phyloP scores from a whole-genome alignment of 768 basidiomycete genomes.

The Mycena metata region DNA sequence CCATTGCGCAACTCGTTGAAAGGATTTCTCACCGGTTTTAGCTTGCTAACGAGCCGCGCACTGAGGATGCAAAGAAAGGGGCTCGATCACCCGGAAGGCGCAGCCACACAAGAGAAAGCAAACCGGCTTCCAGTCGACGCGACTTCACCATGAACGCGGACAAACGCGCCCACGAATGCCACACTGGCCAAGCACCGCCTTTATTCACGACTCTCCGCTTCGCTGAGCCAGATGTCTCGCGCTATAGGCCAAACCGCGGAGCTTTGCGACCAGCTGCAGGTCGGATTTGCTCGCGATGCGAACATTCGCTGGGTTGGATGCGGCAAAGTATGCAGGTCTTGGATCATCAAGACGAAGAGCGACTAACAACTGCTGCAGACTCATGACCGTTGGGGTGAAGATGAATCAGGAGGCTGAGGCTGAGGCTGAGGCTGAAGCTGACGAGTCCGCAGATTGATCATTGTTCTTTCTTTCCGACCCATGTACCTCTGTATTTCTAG shows the following conservation, averaged over 20 bases:
- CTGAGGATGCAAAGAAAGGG: too few species aligned
- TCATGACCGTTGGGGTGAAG: conserved; percentile 65
- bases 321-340: conserved; percentile 75
- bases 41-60: too few species aligned
- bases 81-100: too few species aligned
- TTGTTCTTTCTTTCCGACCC: too few species aligned
- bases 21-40: too few species aligned
- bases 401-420: conserved; percentile 50
- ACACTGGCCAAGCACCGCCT: conserved; percentile 86
- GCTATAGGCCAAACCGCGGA: conserved; percentile 81
- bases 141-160: conserved; percentile 33
- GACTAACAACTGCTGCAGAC: conserved; percentile 46
- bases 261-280: conserved; percentile 81
- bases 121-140: too few species aligned
- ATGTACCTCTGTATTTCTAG: too few species aligned
- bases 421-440: conserved; percentile 38
- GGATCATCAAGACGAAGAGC: not conserved
- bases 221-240: conserved; percentile 74
- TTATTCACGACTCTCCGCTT: conserved; percentile 81
- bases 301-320: conserved; percentile 82
- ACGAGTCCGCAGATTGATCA: too few species aligned
- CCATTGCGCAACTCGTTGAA: too few species aligned
- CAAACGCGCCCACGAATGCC: conserved; percentile 65
- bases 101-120: too few species aligned
- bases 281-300: conserved; percentile 85